phyloP scores from a whole-genome alignment of 2,329 filamentous ascomycete species.

The Albophoma yamanashiensis region DNA sequence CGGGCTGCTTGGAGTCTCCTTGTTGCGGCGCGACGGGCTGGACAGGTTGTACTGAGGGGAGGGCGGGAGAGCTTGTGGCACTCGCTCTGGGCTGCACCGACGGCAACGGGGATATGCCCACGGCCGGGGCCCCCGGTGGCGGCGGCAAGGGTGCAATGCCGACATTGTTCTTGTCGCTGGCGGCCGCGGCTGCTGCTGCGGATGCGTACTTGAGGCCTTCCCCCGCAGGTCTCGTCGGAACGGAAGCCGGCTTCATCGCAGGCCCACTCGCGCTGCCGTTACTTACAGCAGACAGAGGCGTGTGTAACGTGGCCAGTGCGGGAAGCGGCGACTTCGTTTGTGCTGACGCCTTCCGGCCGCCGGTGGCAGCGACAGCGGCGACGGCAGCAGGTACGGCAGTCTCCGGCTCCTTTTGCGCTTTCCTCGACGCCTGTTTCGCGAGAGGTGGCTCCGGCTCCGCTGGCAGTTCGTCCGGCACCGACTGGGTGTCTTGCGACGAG shows the following conservation, averaged over 20 bases:
- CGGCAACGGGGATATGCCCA: slow-evolving; percentile 37
- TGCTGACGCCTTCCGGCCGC: slow-evolving; percentile 64
- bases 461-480: slow-evolving; percentile 68
- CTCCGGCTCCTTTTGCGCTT: slow-evolving; percentile 49
- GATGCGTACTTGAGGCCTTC: slow-evolving; percentile 96
- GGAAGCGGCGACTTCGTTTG: slow-evolving; percentile 92
- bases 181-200: slow-evolving; percentile 84
- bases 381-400: slow-evolving; percentile 16
- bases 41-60: slow-evolving; percentile 34
- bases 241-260: slow-evolving; percentile 84
- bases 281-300: slow-evolving; percentile 50
- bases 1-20: slow-evolving; percentile 21
- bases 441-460: slow-evolving; percentile 43
- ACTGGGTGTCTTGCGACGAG: slow-evolving; percentile 93
- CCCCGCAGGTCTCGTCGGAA: slow-evolving; percentile 74
- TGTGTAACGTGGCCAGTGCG: slow-evolving; percentile 83
- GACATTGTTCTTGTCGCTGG: slow-evolving; percentile 76
- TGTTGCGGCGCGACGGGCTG: slow-evolving; percentile 18
- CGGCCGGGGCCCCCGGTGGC: slow-evolving; percentile 53
- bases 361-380: slow-evolving; percentile 29
- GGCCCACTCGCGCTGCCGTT: slow-evolving; percentile 44
- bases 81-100: slow-evolving; percentile 43
- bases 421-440: slow-evolving; percentile 37
- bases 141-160: slow-evolving; percentile 91
- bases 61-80: slow-evolving; percentile 43